Conservation (phyloP, 163 green algal genomes). For the Coccomyxa subellipsoidea region DNA sequence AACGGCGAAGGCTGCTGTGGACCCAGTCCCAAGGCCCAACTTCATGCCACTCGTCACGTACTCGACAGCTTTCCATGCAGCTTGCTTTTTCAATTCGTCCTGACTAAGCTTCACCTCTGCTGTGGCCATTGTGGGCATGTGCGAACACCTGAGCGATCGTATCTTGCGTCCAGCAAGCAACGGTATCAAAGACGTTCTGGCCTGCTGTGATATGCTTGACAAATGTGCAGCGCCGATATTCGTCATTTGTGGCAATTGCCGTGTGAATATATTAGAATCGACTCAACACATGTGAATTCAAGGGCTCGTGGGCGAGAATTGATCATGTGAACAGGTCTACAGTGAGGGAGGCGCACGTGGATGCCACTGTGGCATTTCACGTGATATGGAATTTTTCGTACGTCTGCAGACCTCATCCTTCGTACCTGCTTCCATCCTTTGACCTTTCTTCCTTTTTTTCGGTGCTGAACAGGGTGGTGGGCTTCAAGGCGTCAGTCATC, state of each 20-base stretch:
- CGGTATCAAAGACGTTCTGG: neutral
- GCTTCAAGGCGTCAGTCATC: no score
- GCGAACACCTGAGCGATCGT: neutral
- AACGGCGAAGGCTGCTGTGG: slow-evolving; percentile 91
- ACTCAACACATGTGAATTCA: no score
- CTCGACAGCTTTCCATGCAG: slow-evolving; percentile 93
- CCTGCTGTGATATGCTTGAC: neutral
- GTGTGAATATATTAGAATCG: no score
- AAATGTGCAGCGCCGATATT: neutral
- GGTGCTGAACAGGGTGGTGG: no score
- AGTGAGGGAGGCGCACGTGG: no score
- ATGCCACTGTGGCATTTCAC: no score
- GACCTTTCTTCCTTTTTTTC: no score
- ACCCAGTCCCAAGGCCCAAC: slow-evolving; percentile 96
- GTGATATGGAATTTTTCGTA: no score
- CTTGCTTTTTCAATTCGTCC: slow-evolving; percentile 67
- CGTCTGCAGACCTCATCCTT: no score
- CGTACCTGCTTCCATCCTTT: no score
- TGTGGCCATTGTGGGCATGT: neutral
- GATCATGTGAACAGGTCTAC: no score
- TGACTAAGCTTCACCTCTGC: slow-evolving; percentile 11
- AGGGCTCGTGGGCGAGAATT: no score
- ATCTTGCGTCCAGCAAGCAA: neutral
- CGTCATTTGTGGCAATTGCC: neutral
- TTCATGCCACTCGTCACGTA: slow-evolving; percentile 96